phyloP scores from a whole-genome alignment of 345 rosid genomes.

The Raphanus sativus region DNA sequence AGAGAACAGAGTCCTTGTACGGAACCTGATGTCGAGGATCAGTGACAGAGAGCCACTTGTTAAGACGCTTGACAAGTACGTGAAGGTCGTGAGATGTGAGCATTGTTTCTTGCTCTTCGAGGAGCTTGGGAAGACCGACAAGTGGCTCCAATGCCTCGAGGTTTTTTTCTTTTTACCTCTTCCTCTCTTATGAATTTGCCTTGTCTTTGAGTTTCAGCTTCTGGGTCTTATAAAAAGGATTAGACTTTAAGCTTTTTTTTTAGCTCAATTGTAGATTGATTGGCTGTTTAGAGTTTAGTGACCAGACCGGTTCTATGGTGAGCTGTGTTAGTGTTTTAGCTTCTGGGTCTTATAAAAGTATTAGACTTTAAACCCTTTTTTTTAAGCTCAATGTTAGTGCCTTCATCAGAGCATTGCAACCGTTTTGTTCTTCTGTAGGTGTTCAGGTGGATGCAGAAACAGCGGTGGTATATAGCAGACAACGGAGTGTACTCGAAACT shows the following conservation, averaged over 20 bases:
- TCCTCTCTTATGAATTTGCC: neutral
- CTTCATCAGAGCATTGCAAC: neutral
- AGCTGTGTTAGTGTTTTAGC: too few relatives aligned
- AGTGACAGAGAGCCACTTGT: slow-evolving; percentile 61
- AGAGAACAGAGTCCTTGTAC: slow-evolving; percentile 64
- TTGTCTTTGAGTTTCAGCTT: slow-evolving; percentile 14
- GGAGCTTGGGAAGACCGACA: slow-evolving; percentile 80
- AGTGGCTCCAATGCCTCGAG: slow-evolving; percentile 94
- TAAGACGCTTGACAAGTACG: slow-evolving; percentile 70
- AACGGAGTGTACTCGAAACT: slow-evolving; percentile 82
- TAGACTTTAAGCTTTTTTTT: neutral
- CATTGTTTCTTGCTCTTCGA: slow-evolving; percentile 90
- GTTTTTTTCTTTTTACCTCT: slow-evolving; percentile 35
- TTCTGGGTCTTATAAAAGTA: too few relatives aligned
- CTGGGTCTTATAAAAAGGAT: neutral
- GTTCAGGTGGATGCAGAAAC: slow-evolving; percentile 99
- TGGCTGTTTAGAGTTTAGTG: too few relatives aligned
- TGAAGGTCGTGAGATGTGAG: slow-evolving; percentile 62
- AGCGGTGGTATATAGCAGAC: slow-evolving; percentile 84
- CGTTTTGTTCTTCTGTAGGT: slow-evolving; percentile 48
- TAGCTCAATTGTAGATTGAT: too few relatives aligned
- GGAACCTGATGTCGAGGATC: slow-evolving; percentile 54
- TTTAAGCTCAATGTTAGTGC: too few relatives aligned
- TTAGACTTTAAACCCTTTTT: too few relatives aligned
- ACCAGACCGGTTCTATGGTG: too few relatives aligned